Conservation (phyloP, 441 rosid species). For the Brassica hybrid region DNA sequence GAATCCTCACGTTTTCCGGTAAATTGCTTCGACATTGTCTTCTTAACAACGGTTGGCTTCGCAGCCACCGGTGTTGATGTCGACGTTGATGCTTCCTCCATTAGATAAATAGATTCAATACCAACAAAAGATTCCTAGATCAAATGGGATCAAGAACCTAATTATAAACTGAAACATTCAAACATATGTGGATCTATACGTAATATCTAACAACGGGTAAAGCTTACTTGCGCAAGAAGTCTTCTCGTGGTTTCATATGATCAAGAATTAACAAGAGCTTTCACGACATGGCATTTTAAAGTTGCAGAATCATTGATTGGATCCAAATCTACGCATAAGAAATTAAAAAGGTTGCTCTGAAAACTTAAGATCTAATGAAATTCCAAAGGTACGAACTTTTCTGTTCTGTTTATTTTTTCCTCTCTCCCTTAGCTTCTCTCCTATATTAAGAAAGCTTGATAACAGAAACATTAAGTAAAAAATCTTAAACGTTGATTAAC, state of each 20-base stretch:
- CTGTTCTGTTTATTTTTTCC: conserved; percentile 16
- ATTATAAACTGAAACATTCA: not conserved
- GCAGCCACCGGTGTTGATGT: conserved; percentile 30
- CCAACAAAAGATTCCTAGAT: conserved; percentile 24
- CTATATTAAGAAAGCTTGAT: conserved; percentile 35
- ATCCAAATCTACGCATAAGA: not conserved
- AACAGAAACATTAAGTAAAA: conserved; percentile 19
- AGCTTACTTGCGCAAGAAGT: conserved; percentile 25
- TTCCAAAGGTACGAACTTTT: conserved; percentile 23
- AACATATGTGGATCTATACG: conserved; percentile 7
- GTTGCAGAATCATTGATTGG: conserved; percentile 10
- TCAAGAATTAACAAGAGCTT: conserved; percentile 7
- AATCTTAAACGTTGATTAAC: conserved; percentile 4
- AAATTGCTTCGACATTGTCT: conserved; percentile 70
- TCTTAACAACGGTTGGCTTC: conserved; percentile 45
- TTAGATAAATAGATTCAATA: conserved; percentile 24
- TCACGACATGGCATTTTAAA: conserved; percentile 4
- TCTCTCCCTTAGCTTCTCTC: not conserved
- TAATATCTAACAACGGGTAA: conserved; percentile 4
- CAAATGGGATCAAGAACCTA: conserved; percentile 8
- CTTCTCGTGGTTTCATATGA: conserved; percentile 17
- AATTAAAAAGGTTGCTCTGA: not conserved
- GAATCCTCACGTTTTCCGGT: conserved; percentile 74
- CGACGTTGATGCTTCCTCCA: conserved; percentile 40
- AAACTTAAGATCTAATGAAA: not conserved